Conservation (phyloP, 225 moss, liverwort and hornwort genomes). For the Ulota crispa region DNA sequence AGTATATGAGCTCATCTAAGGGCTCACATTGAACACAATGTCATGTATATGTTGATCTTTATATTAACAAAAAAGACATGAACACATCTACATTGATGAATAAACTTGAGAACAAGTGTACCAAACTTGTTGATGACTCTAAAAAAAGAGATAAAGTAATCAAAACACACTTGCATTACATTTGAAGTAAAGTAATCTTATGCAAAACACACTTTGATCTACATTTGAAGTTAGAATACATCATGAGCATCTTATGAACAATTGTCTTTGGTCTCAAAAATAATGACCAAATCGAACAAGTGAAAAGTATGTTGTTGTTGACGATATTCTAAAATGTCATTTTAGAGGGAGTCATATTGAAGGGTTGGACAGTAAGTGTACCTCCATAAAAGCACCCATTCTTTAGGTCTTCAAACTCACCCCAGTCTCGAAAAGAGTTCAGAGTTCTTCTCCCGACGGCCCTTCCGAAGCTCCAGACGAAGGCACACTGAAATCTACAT, state of each 20-base stretch:
- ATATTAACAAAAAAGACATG: background rate
- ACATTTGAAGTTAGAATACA: background rate
- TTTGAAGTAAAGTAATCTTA: background rate
- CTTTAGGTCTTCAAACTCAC: background rate
- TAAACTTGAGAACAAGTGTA: background rate
- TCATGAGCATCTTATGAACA: background rate
- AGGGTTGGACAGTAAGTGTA: too few relatives aligned
- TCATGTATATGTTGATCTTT: fast-evolving
- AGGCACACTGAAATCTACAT: background rate
- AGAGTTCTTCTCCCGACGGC: background rate
- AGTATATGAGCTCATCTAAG: background rate
- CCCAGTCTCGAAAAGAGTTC: background rate
- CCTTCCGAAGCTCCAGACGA: background rate
- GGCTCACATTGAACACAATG: background rate
- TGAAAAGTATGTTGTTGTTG: background rate
- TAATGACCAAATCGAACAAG: background rate
- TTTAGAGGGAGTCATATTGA: background rate
- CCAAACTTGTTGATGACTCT: background rate
- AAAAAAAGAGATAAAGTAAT: background rate
- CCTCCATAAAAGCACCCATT: background rate
- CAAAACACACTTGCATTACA: background rate
- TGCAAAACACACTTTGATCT: background rate
- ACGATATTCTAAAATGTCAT: background rate
- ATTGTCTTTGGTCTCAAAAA: background rate
- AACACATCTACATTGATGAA: background rate